Evolutionary conservation across 345 rosid species (phyloP), one percentile per base, ranked within the genome.

Genomic region (Camelina sativa): DNA sequence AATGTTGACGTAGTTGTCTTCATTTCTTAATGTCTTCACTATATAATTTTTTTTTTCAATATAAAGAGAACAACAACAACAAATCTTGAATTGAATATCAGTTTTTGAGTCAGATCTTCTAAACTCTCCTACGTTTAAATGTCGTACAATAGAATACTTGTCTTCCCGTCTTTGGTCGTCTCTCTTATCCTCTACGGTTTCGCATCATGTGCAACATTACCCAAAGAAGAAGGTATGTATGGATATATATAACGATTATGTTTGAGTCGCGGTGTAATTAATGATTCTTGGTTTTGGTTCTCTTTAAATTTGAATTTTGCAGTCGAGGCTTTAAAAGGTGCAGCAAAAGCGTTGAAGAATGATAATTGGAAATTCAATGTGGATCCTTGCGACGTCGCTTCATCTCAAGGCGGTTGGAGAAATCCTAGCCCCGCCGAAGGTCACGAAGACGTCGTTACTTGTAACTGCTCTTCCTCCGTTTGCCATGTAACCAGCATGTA

Each of bases 361-460:
- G 74, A 6, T 8, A 56, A 75, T 12, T 89, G 91, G 91, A 69
- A 89, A 7, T 89, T 87, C 47, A 58, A 15, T 9, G 84, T 80
- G 6, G 86, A 90, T 78, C 91, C 89, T 17, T 87, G 91, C 76
- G 78, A 80, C 76, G 65, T 47, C 5, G 9, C 69, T 62, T 68
- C 76, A 17, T 6, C 60, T 1, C 40, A 41, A 2, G 73, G 69
- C 13, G 84, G 87, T 6, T 86, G 91, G 95, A 72, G 34, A 2
- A 11, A 35, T 11, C n/a, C 10, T 20, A 32, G 53, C 68, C 28
- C 65, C 10, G 46, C 16, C 17, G 30, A 76, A 7, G 78, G 57
- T 1, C 52, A 10, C 8, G 82, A 73, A 56, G 57, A 72, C 73
- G 62, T 25, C 4, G 85, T 87, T 53, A 70, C 46, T 44, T 87